phyloP scores from a whole-genome alignment of 179 eudicot genomes.

The Drosera spatulata region DNA sequence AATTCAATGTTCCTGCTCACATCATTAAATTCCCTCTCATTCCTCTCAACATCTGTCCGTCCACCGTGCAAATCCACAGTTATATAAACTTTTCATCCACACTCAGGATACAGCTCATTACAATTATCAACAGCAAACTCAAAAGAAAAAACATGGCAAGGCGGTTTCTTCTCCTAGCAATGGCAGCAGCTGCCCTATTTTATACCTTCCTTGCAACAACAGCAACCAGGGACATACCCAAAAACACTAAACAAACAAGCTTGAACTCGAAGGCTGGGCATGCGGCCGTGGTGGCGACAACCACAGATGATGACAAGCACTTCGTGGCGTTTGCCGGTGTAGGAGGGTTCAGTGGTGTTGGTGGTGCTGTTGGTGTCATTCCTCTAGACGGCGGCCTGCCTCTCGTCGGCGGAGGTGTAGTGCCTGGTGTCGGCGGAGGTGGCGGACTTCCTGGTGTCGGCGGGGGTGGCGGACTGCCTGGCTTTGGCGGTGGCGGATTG shows the following conservation, averaged over 20 bases:
- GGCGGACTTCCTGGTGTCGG: too few species aligned
- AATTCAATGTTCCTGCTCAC: too few species aligned
- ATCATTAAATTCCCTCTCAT: too few species aligned
- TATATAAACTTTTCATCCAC: too few species aligned
- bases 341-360: neutral
- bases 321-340: slow-evolving; percentile 2
- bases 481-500: neutral
- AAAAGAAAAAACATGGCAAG: neutral
- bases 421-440: too few species aligned
- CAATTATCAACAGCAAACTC: too few species aligned
- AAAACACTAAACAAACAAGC: neutral
- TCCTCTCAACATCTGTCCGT: too few species aligned
- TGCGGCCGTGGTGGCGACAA: neutral
- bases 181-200: neutral
- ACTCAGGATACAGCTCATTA: too few species aligned
- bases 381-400: neutral
- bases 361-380: neutral
- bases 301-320: slow-evolving; percentile 1
- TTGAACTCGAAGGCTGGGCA: neutral
- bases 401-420: too few species aligned
- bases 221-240: neutral
- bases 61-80: too few species aligned
- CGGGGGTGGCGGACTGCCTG: neutral
- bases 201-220: neutral
- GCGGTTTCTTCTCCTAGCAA: neutral